A percentile compares a stretch with the other conserved stretches of the same genome.
Conservation (phyloP, 1,139 yeast genomes). For the Zygoascus meyerae region DNA sequence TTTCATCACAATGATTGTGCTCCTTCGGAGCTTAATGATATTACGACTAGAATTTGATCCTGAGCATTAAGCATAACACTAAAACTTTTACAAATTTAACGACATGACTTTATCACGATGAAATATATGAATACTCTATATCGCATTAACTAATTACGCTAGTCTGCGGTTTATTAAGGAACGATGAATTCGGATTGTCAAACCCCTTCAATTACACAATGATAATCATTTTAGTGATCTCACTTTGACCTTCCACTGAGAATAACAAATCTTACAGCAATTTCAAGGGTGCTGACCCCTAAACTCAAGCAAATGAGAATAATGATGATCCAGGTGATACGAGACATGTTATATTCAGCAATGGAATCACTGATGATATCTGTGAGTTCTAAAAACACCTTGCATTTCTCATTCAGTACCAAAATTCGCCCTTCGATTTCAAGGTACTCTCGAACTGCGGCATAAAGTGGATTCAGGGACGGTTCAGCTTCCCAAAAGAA, state of each 20-base stretch:
- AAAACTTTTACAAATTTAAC: too few species aligned
- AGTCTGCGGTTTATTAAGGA: too few species aligned
- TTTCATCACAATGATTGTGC: conserved; percentile 82
- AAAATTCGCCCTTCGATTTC: conserved; percentile 94
- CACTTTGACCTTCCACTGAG: conserved; percentile 26
- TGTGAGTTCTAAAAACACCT: conserved; percentile 86
- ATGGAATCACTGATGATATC: conserved; percentile 91
- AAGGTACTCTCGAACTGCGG: conserved; percentile 83
- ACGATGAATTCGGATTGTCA: neutral
- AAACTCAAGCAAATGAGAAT: conserved; percentile 75
- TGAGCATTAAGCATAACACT: too few species aligned
- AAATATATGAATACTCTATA: too few species aligned
- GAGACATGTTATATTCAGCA: conserved; percentile 85
- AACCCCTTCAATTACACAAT: neutral
- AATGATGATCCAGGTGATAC: conserved; percentile 88
- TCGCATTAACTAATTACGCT: too few species aligned
- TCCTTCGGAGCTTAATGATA: conserved; percentile 67
- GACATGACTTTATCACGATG: too few species aligned
- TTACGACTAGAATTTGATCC: conserved; percentile 56
- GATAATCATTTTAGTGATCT: neutral
- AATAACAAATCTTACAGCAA: conserved; percentile 50
- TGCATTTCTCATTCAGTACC: conserved; percentile 87
- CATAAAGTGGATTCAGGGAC: conserved; percentile 83
- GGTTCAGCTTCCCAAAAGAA: conserved; percentile 97
- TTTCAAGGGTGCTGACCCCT: conserved; percentile 57